Percentiles rank a stretch among this genome's conserved stretches.
Conservation (phyloP, 345 rosid genomes). For the Gossypium australe region DNA sequence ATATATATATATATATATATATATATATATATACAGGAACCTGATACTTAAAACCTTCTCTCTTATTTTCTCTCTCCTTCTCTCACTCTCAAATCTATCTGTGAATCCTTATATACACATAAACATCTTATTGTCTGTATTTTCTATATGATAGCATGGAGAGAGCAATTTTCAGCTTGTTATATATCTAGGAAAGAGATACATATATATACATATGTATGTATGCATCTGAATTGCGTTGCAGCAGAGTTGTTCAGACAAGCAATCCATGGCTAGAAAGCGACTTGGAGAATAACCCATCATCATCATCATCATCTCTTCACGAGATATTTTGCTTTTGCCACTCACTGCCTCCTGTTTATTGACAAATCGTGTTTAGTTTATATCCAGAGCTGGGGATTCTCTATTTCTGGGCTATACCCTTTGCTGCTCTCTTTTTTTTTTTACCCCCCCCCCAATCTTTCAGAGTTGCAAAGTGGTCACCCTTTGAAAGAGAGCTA, state of each 20-base stretch:
- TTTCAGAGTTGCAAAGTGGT: constrained; percentile 21
- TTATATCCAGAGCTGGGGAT: constrained; percentile 39
- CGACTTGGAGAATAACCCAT: constrained; percentile 68
- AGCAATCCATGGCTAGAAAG: constrained; percentile 55
- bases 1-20: neutral
- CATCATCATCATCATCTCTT: constrained; percentile 43
- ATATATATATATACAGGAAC: constrained; percentile 11
- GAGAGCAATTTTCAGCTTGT: neutral
- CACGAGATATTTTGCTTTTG: constrained; percentile 53
- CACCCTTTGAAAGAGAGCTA: constrained; percentile 13
- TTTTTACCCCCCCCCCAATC: constrained; percentile 1
- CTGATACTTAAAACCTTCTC: constrained; percentile 18
- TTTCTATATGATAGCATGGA: constrained; percentile 30
- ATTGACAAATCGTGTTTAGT: constrained; percentile 29
- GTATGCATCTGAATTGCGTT: constrained; percentile 29
- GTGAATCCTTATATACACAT: constrained; percentile 26
- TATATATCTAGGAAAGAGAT: constrained; percentile 22
- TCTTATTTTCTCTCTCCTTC: constrained; percentile 2
- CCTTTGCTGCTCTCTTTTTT: constrained; percentile 11
- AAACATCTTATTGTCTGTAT: constrained; percentile 20
- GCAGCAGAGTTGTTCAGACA: constrained; percentile 43
- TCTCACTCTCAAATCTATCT: neutral
- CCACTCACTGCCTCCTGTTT: constrained; percentile 43
- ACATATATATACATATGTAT: neutral
- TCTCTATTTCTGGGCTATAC: constrained; percentile 27